Base-by-base conservation (phyloP, 257 asterid genomes). In the Solanum ossicruentum region DNA sequence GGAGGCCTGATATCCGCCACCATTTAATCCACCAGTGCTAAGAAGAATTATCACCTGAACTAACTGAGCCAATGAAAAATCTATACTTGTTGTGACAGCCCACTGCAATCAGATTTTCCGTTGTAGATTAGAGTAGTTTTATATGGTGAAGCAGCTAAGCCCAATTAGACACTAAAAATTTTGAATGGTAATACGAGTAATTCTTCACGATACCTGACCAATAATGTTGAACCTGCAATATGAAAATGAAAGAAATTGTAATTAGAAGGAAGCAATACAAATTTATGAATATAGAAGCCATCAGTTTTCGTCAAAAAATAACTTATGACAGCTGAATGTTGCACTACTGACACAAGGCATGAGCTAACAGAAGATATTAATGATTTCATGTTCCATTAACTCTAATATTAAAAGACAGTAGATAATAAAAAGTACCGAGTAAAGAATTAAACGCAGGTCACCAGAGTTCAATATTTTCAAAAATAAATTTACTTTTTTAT, bases 31-130 rank as follows among this genome's bases (percentile, higher is more conserved):
- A 47, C 99, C 99, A 5, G 98, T 93, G 91, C 95, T 84, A 51
- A 95, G 97, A 82, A 97, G 97, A 89, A 97, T 91, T 84, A 97
- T 97, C 87, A 97, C 99, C 86, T 89, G 92, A 86, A 97, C 93
- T 91, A 97, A 88, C 94, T 93, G 98, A 1, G 99, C 99, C 26
- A 97, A 92, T 6, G 99, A 97, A 87, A 86, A 97, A 88, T 94
- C 97, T 54, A 97, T 70, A 81, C 99, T 97, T 6, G 99, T 91
- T 56, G 99, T 97, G 21, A 95, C 94, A 3, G 99, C 99, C 99
- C 99, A 97, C 99, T 96, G 95, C 94, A 92, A 71, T 86, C 52
- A 86, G 84, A 86, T 70, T 39, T 51, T 84, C 52, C 45, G 12
- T 60, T n/a, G 15, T 84, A 75, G 43, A 88, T 88, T 71, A 89